Percentiles rank a stretch among this genome's conserved stretches.
Evolutionary conservation across 495 filamentous ascomycete species (phyloP).

Genomic region (Penicillium subrubescens): DNA sequence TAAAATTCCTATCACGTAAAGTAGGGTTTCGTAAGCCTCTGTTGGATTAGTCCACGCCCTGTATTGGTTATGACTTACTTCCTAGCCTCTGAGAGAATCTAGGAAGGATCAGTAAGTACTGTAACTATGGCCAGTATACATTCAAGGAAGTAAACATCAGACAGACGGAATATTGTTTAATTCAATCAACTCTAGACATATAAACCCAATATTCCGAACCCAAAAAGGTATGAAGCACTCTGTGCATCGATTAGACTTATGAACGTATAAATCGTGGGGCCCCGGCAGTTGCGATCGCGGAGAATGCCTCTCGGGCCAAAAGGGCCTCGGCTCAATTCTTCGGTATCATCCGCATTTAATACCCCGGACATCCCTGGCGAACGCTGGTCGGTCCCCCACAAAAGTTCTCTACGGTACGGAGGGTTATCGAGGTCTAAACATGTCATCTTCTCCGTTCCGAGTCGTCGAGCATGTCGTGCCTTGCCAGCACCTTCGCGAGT

Average conservation of each 20-base stretch:
- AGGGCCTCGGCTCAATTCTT: conserved; percentile 15
- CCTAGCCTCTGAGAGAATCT: background rate
- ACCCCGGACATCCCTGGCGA: conserved; percentile 8
- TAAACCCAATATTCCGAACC: background rate
- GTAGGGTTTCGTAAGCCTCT: background rate
- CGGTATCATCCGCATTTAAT: conserved; percentile 8
- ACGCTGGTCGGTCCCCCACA: conserved; percentile 3
- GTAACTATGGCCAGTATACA: background rate
- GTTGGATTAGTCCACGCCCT: background rate
- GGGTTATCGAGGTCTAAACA: conserved; percentile 11
- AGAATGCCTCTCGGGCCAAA: conserved; percentile 9
- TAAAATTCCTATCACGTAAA: background rate
- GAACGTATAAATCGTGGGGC: background rate
- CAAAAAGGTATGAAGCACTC: background rate
- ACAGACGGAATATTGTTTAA: background rate
- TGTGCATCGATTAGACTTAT: background rate
- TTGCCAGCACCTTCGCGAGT: conserved; percentile 73
- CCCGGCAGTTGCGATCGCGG: conserved; percentile 15
- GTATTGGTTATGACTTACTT: no score
- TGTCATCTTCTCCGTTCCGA: conserved; percentile 45
- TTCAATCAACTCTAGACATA: background rate
- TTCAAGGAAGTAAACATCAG: background rate
- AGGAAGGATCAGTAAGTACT: background rate
- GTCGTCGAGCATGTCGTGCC: conserved; percentile 64
- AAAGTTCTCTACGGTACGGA: background rate